Evolutionary conservation across 768 basidiomycete species (phyloP), one percentile per base, ranked within the genome.

Genomic region (Termitomyces titanicus): DNA sequence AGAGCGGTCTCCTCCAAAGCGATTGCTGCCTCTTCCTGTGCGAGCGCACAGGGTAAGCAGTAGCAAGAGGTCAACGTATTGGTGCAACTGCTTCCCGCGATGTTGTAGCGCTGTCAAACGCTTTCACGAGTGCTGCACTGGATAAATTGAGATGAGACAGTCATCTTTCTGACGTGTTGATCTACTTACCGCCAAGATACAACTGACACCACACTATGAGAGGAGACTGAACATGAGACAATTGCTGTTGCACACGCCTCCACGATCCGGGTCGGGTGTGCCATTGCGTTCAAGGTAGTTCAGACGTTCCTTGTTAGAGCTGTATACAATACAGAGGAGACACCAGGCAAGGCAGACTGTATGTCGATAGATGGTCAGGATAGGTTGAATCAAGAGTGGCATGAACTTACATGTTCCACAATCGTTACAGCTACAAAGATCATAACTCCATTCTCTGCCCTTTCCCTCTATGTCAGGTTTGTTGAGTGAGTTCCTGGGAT

Each of bases 1-100:
- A 55, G 5, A 4, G 48, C 34, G 0, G 20, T 38, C 63, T 79
- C 78, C 60, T 79, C 78, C 51, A 72, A 62, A 47, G 68, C 64
- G 12, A 79, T 58, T 53, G 79, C 77, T 29, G 68, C 67, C 35
- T 66, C 65, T 53, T 75, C 77, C 63, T 79, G 78, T 0, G 70
- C 68, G 51, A 80, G 67, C 2, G 69, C 72, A 56, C 79, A 80
- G 5, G 78, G 68, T 0, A 46, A 52, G 62, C 77, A 79, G 59
- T 63, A 79, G 25, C 55, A 69, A 6, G 69, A 55, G 5, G 65
- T 40, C 18, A 51, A 52, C 44, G 70, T 77, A 58, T 78, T 76
- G 3, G 62, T 64, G 45, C 63, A 59, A 4, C 55, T 47, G 22
- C 62, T 65, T 27, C 79, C 79, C 12, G 63, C 60, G 49, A 80